phyloP scores from a whole-genome alignment of 805 yeast genomes.

The Sugiyamaella valdiviana region DNA sequence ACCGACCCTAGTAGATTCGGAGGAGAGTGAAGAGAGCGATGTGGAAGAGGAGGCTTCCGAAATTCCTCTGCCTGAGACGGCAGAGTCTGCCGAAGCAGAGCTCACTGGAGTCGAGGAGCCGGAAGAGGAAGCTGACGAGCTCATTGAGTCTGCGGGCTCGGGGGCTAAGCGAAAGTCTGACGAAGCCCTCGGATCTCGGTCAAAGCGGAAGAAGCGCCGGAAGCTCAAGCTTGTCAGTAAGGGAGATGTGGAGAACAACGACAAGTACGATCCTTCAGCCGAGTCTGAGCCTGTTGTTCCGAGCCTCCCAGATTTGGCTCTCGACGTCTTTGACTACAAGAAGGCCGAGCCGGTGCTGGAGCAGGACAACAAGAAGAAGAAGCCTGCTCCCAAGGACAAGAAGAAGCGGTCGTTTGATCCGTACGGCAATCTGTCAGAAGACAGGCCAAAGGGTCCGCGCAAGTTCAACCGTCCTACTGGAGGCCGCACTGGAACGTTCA shows the following conservation, averaged over 20 bases:
- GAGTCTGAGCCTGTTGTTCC: neutral
- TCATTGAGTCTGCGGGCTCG: neutral
- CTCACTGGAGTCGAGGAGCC: neutral
- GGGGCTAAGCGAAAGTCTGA: neutral
- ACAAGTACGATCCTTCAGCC: slow-evolving; percentile 4
- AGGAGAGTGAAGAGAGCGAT: slow-evolving; percentile 1
- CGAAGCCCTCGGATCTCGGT: neutral
- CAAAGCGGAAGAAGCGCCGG: slow-evolving; percentile 8
- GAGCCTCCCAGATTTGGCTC: slow-evolving; percentile 3
- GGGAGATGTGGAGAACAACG: slow-evolving; percentile 2
- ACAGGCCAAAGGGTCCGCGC: slow-evolving; percentile 17
- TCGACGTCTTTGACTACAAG: slow-evolving; percentile 25
- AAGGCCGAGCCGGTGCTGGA: slow-evolving; percentile 23
- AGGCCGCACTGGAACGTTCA: slow-evolving; percentile 16
- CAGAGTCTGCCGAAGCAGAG: slow-evolving; percentile 1
- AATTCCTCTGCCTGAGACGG: neutral
- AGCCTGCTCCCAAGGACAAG: slow-evolving; percentile 4
- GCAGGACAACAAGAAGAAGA: slow-evolving; percentile 3
- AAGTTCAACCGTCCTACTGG: slow-evolving; percentile 13
- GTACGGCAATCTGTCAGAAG: slow-evolving; percentile 16
- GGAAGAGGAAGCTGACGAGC: neutral
- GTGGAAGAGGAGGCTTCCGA: slow-evolving; percentile 8
- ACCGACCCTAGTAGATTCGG: slow-evolving; percentile 4
- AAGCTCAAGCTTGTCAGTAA: slow-evolving; percentile 13
- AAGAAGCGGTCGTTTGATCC: slow-evolving; percentile 18